These are phyloP conservation scores for Sindora glabra DNA, from an alignment of 306 rosid genomes.

Conservation along the genomic window DNA sequence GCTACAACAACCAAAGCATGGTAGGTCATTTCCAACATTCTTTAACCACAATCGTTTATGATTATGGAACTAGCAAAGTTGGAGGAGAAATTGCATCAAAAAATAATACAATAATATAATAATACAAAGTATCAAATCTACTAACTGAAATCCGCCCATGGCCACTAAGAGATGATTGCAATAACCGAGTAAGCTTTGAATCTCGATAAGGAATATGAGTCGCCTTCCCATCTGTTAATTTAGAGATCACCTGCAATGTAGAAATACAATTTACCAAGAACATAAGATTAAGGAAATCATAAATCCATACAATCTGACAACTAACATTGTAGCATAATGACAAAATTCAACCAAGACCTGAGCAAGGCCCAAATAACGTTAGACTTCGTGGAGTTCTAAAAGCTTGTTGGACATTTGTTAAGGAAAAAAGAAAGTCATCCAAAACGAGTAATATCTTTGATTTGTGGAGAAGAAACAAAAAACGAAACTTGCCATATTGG, in stretches of 20 bases:
- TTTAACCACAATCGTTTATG: not conserved
- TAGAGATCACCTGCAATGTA: constrained; percentile 65
- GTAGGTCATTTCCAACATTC: constrained; percentile 1
- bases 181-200: constrained; percentile 82
- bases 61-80: not conserved
- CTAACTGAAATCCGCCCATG: constrained; percentile 89
- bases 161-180: constrained; percentile 86
- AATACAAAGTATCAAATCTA: not conserved
- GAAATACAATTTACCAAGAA: not conserved
- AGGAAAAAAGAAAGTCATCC: no score
- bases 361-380: no score
- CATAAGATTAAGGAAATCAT: no score
- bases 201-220: constrained; percentile 88
- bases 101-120: not conserved
- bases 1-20: constrained; percentile 37
- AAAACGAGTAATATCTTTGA: no score
- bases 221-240: constrained; percentile 75
- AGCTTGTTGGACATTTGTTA: no score
- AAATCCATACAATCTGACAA: no score
- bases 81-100: not conserved
- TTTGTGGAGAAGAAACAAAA: no score
- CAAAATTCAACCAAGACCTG: no score
- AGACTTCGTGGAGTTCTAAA: no score
- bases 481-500: no score
- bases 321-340: no score